Percentiles rank a stretch among this genome's conserved stretches.
Conservation (phyloP, 2,329 filamentous ascomycete genomes). For the Penicillium decumbens region DNA sequence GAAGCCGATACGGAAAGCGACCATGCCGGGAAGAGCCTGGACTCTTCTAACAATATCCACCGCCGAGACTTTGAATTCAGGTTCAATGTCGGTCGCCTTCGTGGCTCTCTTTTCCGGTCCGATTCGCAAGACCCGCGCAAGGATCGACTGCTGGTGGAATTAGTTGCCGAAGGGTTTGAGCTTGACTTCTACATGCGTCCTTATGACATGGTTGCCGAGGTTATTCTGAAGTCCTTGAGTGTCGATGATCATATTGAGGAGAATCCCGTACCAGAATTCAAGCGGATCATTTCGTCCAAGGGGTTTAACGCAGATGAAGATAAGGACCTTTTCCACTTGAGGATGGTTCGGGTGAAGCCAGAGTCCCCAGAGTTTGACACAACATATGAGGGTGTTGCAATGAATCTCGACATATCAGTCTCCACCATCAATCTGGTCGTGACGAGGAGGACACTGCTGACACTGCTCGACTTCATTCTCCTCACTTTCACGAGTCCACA, state of each 20-base stretch:
- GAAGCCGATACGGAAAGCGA: conserved; percentile 56
- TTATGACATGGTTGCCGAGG: conserved; percentile 89
- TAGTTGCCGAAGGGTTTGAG: conserved; percentile 84
- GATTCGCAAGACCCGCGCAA: conserved; percentile 70
- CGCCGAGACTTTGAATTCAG: conserved; percentile 94
- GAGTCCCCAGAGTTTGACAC: conserved; percentile 90
- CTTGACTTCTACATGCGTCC: conserved; percentile 82
- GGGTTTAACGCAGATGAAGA: conserved; percentile 63
- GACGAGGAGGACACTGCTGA: conserved; percentile 86
- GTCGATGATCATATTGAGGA: conserved; percentile 93
- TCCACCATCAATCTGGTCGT: conserved; percentile 96
- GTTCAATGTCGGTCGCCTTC: conserved; percentile 89
- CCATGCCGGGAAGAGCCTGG: conserved; percentile 47
- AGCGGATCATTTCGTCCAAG: conserved; percentile 94
- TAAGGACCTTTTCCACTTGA: conserved; percentile 78
- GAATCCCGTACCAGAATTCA: conserved; percentile 83
- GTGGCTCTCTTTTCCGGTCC: conserved; percentile 84
- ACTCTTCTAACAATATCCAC: conserved; percentile 64
- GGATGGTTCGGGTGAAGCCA: conserved; percentile 82
- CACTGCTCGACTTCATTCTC: conserved; percentile 87
- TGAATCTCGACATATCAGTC: conserved; percentile 82
- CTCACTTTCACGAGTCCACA: conserved; percentile 75
- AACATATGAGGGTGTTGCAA: conserved; percentile 88
- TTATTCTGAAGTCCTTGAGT: conserved; percentile 77
- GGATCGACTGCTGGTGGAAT: conserved; percentile 80